These are phyloP conservation scores for Euptelea pleiosperma DNA, from an alignment of 164 flowering plant species.

Conservation along the genomic window DNA sequence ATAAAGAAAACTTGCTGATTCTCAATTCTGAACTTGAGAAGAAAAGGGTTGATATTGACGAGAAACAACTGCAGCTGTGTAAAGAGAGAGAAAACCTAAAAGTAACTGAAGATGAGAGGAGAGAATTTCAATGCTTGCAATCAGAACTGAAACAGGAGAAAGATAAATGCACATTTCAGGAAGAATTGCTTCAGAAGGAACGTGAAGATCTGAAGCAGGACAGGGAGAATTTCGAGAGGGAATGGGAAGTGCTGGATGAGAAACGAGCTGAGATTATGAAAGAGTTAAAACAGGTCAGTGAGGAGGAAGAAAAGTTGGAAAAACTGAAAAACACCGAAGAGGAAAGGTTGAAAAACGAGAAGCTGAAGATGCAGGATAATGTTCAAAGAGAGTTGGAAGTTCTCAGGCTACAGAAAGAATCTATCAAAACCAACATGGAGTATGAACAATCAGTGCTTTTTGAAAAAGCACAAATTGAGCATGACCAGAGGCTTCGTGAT, in stretches of 20 bases:
- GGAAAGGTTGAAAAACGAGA: constrained; percentile 49
- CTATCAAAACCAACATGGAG: constrained; percentile 50
- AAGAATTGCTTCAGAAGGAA: constrained; percentile 53
- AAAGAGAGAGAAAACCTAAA: constrained; percentile 47
- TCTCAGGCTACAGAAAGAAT: constrained; percentile 50
- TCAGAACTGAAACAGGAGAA: constrained; percentile 55
- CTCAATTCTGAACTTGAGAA: constrained; percentile 49
- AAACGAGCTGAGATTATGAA: constrained; percentile 42
- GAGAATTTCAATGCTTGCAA: constrained; percentile 44
- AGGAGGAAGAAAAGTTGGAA: constrained; percentile 45
- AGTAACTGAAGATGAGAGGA: constrained; percentile 46
- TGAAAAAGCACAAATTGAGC: constrained; percentile 48
- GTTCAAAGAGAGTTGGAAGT: constrained; percentile 50
- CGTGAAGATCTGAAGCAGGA: constrained; percentile 60
- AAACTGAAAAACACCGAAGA: constrained; percentile 38
- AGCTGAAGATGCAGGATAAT: constrained; percentile 27
- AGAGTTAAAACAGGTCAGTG: constrained; percentile 30
- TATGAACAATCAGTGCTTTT: constrained; percentile 43
- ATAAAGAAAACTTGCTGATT: constrained; percentile 37
- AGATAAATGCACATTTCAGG: constrained; percentile 38
- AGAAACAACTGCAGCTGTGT: constrained; percentile 36
- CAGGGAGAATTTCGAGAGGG: constrained; percentile 67
- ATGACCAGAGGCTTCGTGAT: constrained; percentile 36
- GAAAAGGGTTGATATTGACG: constrained; percentile 33
- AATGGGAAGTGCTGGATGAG: constrained; percentile 82